phyloP scores from a whole-genome alignment of 208 protist genomes.

The Acanthamoeba lenticulata region DNA sequence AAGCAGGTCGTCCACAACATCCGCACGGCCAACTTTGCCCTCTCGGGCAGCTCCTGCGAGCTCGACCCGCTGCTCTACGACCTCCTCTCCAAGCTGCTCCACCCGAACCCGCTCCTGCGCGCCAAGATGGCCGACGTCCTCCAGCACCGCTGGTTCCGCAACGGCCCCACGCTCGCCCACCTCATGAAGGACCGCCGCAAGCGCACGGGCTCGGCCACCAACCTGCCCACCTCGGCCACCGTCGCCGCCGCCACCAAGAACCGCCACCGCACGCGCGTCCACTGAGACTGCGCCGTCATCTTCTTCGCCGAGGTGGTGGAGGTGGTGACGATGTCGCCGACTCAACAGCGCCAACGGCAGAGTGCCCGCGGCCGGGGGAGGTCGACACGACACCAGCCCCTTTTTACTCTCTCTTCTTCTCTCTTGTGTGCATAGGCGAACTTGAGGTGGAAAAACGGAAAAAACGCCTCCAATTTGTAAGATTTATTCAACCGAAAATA shows the following conservation, averaged over 20 bases:
- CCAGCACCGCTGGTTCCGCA: slow-evolving; percentile 61
- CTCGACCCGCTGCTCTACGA: slow-evolving; percentile 20
- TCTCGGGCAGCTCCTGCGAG: background rate
- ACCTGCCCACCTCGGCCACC: background rate
- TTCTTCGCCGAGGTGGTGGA: too few relatives aligned
- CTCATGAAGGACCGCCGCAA: background rate
- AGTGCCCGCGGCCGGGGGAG: background rate
- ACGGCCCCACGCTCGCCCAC: slow-evolving; percentile 35
- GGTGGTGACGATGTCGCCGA: background rate
- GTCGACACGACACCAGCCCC: background rate
- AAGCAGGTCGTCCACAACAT: slow-evolving; percentile 12
- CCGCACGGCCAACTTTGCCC: background rate
- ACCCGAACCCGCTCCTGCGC: slow-evolving; percentile 13
- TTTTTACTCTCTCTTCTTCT: background rate
- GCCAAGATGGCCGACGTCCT: slow-evolving; percentile 57
- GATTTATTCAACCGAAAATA: too few relatives aligned
- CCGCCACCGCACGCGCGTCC: slow-evolving; percentile 2
- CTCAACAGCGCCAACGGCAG: background rate
- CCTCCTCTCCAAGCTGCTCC: slow-evolving; percentile 23
- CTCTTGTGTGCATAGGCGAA: slow-evolving; percentile 10
- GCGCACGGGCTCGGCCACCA: background rate
- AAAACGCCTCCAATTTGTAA: too few relatives aligned
- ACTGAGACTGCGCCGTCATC: background rate
- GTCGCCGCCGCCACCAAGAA: background rate
- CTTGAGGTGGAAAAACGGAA: background rate